A percentile compares a stretch with the other conserved stretches of the same genome.
These are phyloP conservation scores for Mycena metata DNA, from an alignment of 768 basidiomycete genomes.

Conservation along the genomic window DNA sequence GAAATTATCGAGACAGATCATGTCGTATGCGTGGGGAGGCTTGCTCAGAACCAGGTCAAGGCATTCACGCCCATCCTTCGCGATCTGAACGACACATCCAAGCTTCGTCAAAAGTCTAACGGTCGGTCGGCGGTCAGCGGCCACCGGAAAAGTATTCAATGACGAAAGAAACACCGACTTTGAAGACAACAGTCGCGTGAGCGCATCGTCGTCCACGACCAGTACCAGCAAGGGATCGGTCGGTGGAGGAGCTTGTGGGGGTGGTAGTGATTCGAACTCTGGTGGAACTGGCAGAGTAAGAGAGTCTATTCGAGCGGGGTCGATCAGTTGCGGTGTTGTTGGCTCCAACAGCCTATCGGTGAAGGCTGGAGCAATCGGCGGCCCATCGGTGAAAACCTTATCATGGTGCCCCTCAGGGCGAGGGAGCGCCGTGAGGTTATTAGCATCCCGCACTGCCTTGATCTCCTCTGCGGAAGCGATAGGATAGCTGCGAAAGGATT, in stretches of 20 bases:
- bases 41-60: slow-evolving; percentile 49
- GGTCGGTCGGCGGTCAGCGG: not conserved
- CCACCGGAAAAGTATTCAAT: not conserved
- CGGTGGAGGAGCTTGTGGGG: no score
- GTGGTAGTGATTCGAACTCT: not conserved
- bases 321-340: not conserved
- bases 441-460: slow-evolving; percentile 22
- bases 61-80: slow-evolving; percentile 52
- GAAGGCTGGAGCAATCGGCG: no score
- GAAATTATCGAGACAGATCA: slow-evolving; percentile 56
- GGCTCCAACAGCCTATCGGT: not conserved
- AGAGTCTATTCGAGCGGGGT: not conserved
- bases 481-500: slow-evolving; percentile 20
- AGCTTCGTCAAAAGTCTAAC: slow-evolving; percentile 48
- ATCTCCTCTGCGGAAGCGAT: slow-evolving; percentile 23
- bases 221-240: slow-evolving; percentile 41
- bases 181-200: slow-evolving; percentile 47
- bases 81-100: slow-evolving; percentile 52
- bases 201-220: slow-evolving; percentile 52
- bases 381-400: no score
- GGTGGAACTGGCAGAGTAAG: not conserved
- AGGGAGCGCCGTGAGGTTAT: slow-evolving; percentile 12
- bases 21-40: slow-evolving; percentile 43
- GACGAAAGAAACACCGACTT: slow-evolving; percentile 14
- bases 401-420: no score